A percentile compares a stretch with the other conserved stretches of the same genome.
Conservation (phyloP, 169 alveolate genomes). For the Eimeria sp. region DNA sequence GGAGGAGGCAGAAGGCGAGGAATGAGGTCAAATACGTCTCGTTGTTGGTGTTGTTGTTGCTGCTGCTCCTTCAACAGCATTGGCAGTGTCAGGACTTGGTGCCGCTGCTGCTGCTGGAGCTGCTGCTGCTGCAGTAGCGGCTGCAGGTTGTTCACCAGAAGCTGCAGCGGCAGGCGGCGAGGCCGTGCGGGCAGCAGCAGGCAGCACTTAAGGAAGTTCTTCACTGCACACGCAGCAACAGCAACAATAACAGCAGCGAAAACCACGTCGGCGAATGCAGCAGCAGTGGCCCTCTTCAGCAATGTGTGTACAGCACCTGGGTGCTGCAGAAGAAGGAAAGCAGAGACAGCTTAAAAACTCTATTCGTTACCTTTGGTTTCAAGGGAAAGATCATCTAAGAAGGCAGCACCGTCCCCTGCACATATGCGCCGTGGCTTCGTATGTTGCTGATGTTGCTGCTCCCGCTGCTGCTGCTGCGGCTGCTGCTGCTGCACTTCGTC, state of each 20-base stretch:
- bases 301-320: neutral
- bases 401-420: neutral
- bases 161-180: constrained; percentile 49
- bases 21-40: neutral
- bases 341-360: neutral
- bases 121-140: constrained; percentile 59
- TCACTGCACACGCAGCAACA: constrained; percentile 32
- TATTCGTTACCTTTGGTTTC: neutral
- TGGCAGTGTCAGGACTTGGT: neutral
- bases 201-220: constrained; percentile 44
- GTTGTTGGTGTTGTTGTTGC: constrained; percentile 10
- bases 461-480: constrained; percentile 32
- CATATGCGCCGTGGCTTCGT: neutral
- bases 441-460: neutral
- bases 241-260: neutral
- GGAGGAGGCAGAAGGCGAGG: constrained; percentile 19
- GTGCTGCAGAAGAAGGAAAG: neutral
- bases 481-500: neutral
- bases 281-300: neutral
- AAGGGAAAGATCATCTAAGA: neutral
- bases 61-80: constrained; percentile 18
- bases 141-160: constrained; percentile 10
- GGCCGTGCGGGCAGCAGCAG: constrained; percentile 57
- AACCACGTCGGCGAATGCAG: neutral
- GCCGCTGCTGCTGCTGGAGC: constrained; percentile 61